Evolutionary conservation across 352 stramenopile genomes (phyloP), one percentile per base, ranked within the genome.

Genomic region (Globisporangium paddicum): DNA sequence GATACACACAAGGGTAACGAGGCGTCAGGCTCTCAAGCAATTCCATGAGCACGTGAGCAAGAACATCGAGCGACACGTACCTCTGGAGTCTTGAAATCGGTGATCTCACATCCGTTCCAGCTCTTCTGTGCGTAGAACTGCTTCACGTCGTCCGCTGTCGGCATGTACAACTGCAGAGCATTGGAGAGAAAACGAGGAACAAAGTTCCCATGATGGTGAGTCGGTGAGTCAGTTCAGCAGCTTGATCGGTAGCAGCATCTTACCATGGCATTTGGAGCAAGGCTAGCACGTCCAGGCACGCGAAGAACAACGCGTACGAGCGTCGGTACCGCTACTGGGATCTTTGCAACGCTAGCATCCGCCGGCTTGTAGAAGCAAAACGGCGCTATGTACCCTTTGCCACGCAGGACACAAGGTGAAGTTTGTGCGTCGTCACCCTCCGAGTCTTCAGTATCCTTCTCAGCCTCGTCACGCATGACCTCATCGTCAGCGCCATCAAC

Each of bases 221-320:
- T 21, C 38, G 55, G 21, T 30, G 28, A 54, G 25, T 1, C 45
- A 28, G 11, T 40, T 53, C 10, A 18, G 45, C 2, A 19, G 42
- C 13, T 19, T 4, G n/a, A 46, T 34, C 37, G 25, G 13, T 2
- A 61, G 13, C 32, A 18, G n/a, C 37, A 25, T 25, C 52, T 16
- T 79, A 93, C 85, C 75, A 92, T 82, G 2, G 77, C 73, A 48
- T 86, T 91, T 16, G 75, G 49, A 28, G 75, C 68, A 26, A 90
- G 54, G 11, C 62, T 83, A 23, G 71, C 83, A 55, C 86, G 82
- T 52, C 80, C 77, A 23, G 81, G 71, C 5, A 90, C 52, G 34
- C 67, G 42, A 5, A 93, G 26, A 42, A 73, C 30, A 11, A 93
- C 78, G 14, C 78, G 74, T 53, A 95, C 75, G 14, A 95, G 72